Base-by-base conservation (phyloP, 495 filamentous ascomycete species). In the Penicillium silybi region DNA sequence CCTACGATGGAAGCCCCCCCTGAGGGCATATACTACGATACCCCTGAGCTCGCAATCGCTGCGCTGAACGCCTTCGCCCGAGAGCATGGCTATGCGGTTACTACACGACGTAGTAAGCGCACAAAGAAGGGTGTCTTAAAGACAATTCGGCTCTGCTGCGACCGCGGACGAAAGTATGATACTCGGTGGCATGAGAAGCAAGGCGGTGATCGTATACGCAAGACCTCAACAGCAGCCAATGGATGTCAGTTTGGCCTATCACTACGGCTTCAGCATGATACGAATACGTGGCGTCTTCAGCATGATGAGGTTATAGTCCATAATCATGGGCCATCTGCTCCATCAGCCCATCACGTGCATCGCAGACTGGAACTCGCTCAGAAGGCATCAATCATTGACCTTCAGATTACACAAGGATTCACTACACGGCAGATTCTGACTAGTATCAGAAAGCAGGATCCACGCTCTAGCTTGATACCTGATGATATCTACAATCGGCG, bases 401-500 rank as follows among this genome's bases (percentile, higher is more conserved):
- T 8, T 15, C 32, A 38, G 13, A 19, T 47, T 13, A 22, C 34
- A 6, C 11, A 38, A 22, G 45, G 45, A 6, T 18, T n/a, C 11
- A 4, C 34, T 4, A 25, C 45, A 6, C 34, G 34, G 7, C 19
- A 47, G 17, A 47, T 47, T 16, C 9, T 47, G 4, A 7, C 4
- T 20, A n/a, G 5, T 11, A 0, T 35, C 8, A 16, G 27, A 20
- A 16, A 34, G 4, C 11, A 17, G 6, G 25, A 46, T 22, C 8
- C 4, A 10, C 16, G 13, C 3, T 22, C 44, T 19, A 11, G 1
- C 1, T 17, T 46, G 15, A 20, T 11, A 16, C 3, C 16, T 11
- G 16, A 9, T 19, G 49, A 52, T 37, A 50, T 50, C 41, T 52
- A 52, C 29, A 52, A 52, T 20, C 8, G 19, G 3, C 38, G 29